Evolutionary conservation across 805 yeast genomes (phyloP).

Genomic region (Myxozyma monticola): DNA sequence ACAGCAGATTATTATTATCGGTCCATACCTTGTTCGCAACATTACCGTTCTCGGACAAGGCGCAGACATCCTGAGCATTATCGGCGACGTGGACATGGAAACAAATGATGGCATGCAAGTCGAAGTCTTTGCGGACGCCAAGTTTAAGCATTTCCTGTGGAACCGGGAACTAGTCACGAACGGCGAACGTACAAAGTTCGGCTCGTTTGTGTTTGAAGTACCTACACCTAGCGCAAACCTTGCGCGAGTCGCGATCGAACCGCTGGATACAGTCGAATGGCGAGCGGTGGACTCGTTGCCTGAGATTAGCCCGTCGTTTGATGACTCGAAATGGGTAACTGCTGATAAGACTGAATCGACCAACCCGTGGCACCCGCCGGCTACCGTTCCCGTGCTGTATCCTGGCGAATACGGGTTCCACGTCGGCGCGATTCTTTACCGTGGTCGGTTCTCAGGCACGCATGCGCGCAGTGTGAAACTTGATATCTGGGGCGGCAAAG

Average conservation of each 20-base stretch:
- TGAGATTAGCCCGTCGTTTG: conserved; percentile 6
- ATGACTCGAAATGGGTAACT: conserved; percentile 18
- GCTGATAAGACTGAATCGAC: conserved; percentile 15
- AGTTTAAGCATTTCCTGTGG: conserved; percentile 13
- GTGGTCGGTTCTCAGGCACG: conserved; percentile 18
- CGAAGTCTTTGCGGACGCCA: conserved; percentile 15
- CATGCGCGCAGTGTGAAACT: conserved; percentile 3
- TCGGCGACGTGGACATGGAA: conserved; percentile 23
- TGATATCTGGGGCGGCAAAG: conserved; percentile 21
- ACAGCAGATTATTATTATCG: conserved; percentile 16
- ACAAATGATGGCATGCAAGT: conserved; percentile 6
- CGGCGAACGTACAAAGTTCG: conserved; percentile 5
- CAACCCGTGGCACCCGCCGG: conserved; percentile 13
- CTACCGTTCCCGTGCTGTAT: conserved; percentile 21
- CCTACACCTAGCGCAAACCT: conserved; percentile 9
- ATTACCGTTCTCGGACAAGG: conserved; percentile 3
- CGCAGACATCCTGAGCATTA: neutral
- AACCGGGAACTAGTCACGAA: conserved; percentile 10
- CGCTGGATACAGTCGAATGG: conserved; percentile 13
- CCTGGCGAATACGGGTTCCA: conserved; percentile 26
- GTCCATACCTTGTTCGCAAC: conserved; percentile 26
- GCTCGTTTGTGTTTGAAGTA: conserved; percentile 16
- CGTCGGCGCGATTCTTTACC: conserved; percentile 14
- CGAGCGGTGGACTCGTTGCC: conserved; percentile 15
- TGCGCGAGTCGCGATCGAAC: conserved; percentile 13